These are phyloP conservation scores for Fusarium anthophilum DNA, from an alignment of 2,329 filamentous ascomycete genomes.

Conservation along the genomic window DNA sequence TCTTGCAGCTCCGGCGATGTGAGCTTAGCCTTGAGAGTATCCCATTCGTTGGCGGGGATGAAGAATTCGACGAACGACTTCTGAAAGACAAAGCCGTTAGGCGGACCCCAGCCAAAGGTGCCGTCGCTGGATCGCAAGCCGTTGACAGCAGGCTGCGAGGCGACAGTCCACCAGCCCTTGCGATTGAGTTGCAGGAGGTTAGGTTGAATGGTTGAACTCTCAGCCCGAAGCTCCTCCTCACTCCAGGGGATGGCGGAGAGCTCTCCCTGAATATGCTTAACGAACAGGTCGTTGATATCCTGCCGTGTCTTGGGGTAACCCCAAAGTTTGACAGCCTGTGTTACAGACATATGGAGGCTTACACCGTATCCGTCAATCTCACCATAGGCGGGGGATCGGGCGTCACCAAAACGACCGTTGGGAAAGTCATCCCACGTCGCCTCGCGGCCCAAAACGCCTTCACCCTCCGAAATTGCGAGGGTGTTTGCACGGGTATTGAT, in stretches of 20 bases:
- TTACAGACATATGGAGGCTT: constrained; percentile 89
- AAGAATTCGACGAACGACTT: constrained; percentile 99
- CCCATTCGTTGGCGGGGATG: constrained; percentile 78
- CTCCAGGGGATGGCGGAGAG: constrained; percentile 91
- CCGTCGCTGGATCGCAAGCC: constrained; percentile 79
- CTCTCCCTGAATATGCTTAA: constrained; percentile 80
- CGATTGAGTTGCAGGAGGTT: constrained; percentile 80
- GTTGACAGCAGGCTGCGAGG: constrained; percentile 93
- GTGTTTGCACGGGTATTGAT: constrained; percentile 85
- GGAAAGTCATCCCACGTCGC: constrained; percentile 99
- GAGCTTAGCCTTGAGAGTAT: constrained; percentile 70
- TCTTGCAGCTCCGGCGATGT: constrained; percentile 66
- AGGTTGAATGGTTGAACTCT: constrained; percentile 82
- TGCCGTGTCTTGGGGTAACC: constrained; percentile 73
- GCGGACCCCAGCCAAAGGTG: constrained; percentile 93
- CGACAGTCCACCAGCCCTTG: constrained; percentile 94
- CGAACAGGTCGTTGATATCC: constrained; percentile 85
- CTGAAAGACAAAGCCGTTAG: constrained; percentile 94
- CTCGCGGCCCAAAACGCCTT: constrained; percentile 88
- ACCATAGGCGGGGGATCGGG: constrained; percentile 90
- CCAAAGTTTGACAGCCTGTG: constrained; percentile 86
- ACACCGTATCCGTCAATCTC: constrained; percentile 99
- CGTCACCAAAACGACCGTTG: constrained; percentile 95
- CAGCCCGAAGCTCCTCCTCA: constrained; percentile 85
- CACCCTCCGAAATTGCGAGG: constrained; percentile 92